Conservation (phyloP, 2,329 filamentous ascomycete genomes). For the Pyrenophora seminiperda region DNA sequence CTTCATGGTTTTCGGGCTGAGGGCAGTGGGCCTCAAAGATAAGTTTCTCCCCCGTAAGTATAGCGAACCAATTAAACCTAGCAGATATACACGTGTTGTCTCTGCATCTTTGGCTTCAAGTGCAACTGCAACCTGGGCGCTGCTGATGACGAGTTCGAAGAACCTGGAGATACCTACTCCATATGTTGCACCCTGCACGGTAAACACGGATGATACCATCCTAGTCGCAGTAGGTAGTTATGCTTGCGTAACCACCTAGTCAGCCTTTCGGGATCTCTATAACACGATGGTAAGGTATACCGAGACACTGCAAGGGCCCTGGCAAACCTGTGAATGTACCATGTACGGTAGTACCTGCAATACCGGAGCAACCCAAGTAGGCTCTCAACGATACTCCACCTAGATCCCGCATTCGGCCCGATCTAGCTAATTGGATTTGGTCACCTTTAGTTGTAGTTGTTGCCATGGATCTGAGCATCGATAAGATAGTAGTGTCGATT, state of each 20-base stretch:
- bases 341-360: not conserved
- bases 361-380: not conserved
- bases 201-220: no score
- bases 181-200: no score
- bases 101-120: not conserved
- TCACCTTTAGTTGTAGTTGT: not conserved
- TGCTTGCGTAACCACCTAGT: not conserved
- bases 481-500: not conserved
- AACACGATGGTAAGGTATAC: no score
- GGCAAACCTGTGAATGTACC: not conserved
- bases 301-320: not conserved
- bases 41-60: not conserved
- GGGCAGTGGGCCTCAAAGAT: not conserved
- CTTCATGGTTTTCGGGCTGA: not conserved
- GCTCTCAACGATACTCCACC: not conserved
- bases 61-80: not conserved
- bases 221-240: no score
- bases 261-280: no score
- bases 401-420: constrained; percentile 3
- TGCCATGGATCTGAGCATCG: not conserved
- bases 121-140: not conserved
- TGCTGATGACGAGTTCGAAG: no score
- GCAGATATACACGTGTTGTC: not conserved
- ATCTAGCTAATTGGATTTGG: not conserved
- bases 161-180: no score